Base-by-base conservation (phyloP, 371 early-diverging fungal species). In the Apophysomyces elegans region DNA sequence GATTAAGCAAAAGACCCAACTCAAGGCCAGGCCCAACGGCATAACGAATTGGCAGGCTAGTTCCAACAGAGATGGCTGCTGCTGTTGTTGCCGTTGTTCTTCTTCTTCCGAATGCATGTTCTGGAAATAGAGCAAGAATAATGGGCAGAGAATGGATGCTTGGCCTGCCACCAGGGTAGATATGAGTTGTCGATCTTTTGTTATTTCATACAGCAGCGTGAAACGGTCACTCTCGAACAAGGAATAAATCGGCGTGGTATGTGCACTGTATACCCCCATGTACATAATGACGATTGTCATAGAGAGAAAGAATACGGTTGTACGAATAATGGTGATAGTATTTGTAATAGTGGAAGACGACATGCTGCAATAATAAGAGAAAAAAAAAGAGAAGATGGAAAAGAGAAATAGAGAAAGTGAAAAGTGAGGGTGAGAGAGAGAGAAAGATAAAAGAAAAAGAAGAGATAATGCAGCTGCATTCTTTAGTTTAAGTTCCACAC, bases 81-180 rank as follows among this genome's bases (percentile, higher is more conserved):
- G 32, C 32, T 26, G 32, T 26, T 26, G 32, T 1, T 26, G 1
- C 32, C 12, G 12, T 57, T 56, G 41, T 47, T 56, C 47, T 56
- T 37, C 57, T 47, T 56, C 47, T 56, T 37, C 57, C 37, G 41
- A 57, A 36, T 32, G 11, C 14, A 4, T 43, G 57, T 56, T 21
- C 9, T 50, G 54, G 21, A 50, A 50, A 21, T 64, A 62, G 4
- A 80, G 41, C 14, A 75, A 47, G 21, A 82, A 72, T 0, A 82
- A 47, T 12, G 79, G 76, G 39, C 79, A 82, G 38, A 82, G 61
- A 12, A 77, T 74, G 21, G 82, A 79, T 4, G 79, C 79, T 37
- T 79, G 82, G 13, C 78, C 72, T 9, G 82, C 77, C 8, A 82
- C 79, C 16, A 82, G 56, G 0, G 79, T 82, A 0, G 82, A 73